These are phyloP conservation scores for Oehlia diaphana DNA, from an alignment of 192 early-diverging fungal species.

Conservation along the genomic window DNA sequence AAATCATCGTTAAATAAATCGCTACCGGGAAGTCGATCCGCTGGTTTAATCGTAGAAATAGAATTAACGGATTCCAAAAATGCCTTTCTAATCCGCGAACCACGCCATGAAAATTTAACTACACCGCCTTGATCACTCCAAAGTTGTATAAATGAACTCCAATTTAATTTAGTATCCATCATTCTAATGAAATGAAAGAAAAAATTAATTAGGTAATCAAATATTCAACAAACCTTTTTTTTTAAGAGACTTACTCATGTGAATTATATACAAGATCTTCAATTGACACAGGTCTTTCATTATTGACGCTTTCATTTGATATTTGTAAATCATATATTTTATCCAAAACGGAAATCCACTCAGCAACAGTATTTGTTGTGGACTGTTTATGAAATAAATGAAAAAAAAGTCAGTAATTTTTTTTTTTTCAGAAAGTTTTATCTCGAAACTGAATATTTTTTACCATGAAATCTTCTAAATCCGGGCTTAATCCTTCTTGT, in stretches of 20 bases:
- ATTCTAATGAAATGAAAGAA: not conserved
- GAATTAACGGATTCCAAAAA: not conserved
- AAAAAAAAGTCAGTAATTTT: not conserved
- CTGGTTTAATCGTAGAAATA: not conserved
- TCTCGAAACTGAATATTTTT: not conserved
- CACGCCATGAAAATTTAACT: not conserved
- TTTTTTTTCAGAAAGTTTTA: not conserved
- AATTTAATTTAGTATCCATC: not conserved
- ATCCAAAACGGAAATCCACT: not conserved
- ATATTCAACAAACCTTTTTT: not conserved
- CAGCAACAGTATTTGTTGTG: not conserved
- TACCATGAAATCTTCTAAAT: not conserved
- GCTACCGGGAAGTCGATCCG: not conserved
- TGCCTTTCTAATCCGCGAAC: not conserved
- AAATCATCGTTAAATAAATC: constrained; percentile 1
- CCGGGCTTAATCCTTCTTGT: not conserved
- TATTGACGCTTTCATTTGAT: not conserved
- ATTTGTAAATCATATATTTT: not conserved
- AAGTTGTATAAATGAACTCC: constrained; percentile 1
- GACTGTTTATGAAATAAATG: not conserved
- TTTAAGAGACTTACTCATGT: not conserved
- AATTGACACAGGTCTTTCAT: not conserved
- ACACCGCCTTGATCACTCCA: not conserved
- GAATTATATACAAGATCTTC: constrained; percentile 10
- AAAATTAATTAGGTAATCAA: not conserved